Percentiles rank a stretch among this genome's conserved stretches.
These are phyloP conservation scores for Penicillium sp. DNA, from an alignment of 2,329 filamentous ascomycete species.

Conservation along the genomic window DNA sequence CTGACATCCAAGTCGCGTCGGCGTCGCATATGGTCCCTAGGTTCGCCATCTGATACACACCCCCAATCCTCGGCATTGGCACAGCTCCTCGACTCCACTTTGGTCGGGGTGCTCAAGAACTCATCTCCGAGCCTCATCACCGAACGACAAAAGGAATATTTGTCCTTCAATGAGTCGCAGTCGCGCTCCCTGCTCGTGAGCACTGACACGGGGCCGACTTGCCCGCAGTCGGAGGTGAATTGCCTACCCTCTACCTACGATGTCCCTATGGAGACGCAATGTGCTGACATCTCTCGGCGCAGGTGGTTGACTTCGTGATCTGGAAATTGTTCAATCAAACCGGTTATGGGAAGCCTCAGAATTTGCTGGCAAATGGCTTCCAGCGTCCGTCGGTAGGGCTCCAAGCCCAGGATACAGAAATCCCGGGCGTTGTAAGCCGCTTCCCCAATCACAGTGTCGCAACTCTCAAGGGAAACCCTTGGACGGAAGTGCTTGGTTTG, in stretches of 20 bases:
- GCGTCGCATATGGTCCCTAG: conserved; percentile 44
- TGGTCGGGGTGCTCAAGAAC: conserved; percentile 60
- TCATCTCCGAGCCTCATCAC: conserved; percentile 31
- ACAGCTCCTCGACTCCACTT: conserved; percentile 65
- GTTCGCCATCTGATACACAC: conserved; percentile 1
- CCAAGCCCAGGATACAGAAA: conserved; percentile 45
- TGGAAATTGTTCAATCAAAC: conserved; percentile 70
- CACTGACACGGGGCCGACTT: conserved; percentile 44
- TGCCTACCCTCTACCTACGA: background rate
- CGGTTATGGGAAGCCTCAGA: conserved; percentile 57
- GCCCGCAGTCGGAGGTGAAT: conserved; percentile 66
- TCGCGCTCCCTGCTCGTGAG: conserved; percentile 33
- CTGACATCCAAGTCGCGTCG: conserved; percentile 60
- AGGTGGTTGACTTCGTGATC: conserved; percentile 77
- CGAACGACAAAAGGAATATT: conserved; percentile 57
- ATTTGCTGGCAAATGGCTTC: conserved; percentile 84
- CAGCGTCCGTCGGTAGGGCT: conserved; percentile 47
- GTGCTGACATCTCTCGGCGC: conserved; percentile 8
- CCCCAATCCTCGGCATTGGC: conserved; percentile 41
- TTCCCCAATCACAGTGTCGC: conserved; percentile 71
- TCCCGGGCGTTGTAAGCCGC: conserved; percentile 66
- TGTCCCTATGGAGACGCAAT: background rate
- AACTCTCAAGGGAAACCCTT: conserved; percentile 67
- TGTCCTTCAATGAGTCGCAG: conserved; percentile 65
- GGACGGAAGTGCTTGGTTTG: conserved; percentile 73